Evolutionary conservation across 1,284 basidiomycete genomes (phyloP).

Genomic region (Volvariella surrecta): DNA sequence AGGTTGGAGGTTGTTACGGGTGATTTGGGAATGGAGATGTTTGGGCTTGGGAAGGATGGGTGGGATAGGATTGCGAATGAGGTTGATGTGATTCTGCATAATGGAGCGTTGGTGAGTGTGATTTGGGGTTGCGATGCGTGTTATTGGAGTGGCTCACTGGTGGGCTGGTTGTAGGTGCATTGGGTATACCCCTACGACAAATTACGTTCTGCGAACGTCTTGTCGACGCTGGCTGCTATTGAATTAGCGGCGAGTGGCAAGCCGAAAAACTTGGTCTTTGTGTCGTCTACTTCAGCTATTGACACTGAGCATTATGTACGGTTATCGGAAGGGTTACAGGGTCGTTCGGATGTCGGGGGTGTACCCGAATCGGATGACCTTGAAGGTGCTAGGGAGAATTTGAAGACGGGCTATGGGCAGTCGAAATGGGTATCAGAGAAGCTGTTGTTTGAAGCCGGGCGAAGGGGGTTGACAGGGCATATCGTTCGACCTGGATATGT

Average conservation of each 20-base stretch:
- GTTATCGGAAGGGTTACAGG: slow-evolving; percentile 67
- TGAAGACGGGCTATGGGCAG: slow-evolving; percentile 95
- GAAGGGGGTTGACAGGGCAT: slow-evolving; percentile 79
- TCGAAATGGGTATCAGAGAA: slow-evolving; percentile 99
- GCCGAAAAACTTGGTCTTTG: slow-evolving; percentile 83
- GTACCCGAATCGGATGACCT: slow-evolving; percentile 87
- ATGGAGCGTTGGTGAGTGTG: slow-evolving; percentile 84
- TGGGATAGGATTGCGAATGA: slow-evolving; percentile 73
- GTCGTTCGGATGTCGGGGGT: slow-evolving; percentile 43
- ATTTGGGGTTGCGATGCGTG: slow-evolving; percentile 1
- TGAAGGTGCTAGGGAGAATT: slow-evolving; percentile 71
- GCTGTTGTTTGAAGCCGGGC: slow-evolving; percentile 85
- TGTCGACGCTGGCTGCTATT: slow-evolving; percentile 81
- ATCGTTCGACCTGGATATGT: slow-evolving; percentile 95
- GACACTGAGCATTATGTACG: slow-evolving; percentile 89
- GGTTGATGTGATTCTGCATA: slow-evolving; percentile 86
- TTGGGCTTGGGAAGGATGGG: slow-evolving; percentile 62
- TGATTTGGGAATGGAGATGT: slow-evolving; percentile 71
- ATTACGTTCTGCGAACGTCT: slow-evolving; percentile 86
- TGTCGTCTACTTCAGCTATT: slow-evolving; percentile 91
- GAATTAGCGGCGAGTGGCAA: slow-evolving; percentile 71
- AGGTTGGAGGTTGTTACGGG: slow-evolving; percentile 84
- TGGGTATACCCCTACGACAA: slow-evolving; percentile 99
- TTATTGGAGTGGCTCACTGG: neutral
- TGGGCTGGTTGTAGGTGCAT: slow-evolving; percentile 79